Percentiles rank a stretch among this genome's conserved stretches.
Evolutionary conservation across 139 green algal species (phyloP).

Genomic region (Coelastrella sp.): DNA sequence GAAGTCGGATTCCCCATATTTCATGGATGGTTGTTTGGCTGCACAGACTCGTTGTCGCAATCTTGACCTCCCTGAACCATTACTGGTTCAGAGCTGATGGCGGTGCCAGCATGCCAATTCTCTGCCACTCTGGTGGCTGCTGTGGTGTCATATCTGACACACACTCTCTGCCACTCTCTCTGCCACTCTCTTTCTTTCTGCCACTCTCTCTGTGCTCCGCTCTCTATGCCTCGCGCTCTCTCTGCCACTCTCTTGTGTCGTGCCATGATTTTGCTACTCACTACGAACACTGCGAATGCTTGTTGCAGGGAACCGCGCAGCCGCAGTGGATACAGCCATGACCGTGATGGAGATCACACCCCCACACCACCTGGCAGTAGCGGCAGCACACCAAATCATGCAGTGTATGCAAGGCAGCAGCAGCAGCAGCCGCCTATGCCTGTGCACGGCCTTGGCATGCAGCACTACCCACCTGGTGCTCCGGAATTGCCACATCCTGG

Average conservation of each 20-base stretch:
- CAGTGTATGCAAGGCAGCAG: background rate
- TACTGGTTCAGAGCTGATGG: too few relatives aligned
- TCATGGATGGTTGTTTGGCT: background rate
- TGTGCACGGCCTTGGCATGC: background rate
- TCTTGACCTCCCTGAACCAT: too few relatives aligned
- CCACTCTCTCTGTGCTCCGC: too few relatives aligned
- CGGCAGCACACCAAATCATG: conserved; percentile 16
- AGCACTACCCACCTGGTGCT: conserved; percentile 1
- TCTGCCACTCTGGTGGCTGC: too few relatives aligned
- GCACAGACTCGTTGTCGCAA: background rate
- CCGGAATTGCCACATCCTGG: background rate
- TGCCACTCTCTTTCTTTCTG: too few relatives aligned
- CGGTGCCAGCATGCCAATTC: too few relatives aligned
- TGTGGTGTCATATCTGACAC: too few relatives aligned
- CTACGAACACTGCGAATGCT: background rate
- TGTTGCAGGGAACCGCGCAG: conserved; percentile 12
- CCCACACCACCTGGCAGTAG: background rate
- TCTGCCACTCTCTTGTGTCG: too few relatives aligned
- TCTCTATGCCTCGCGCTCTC: too few relatives aligned
- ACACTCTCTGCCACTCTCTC: too few relatives aligned
- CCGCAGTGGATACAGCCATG: conserved; percentile 25
- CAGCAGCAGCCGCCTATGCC: conserved; percentile 11
- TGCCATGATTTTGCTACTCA: background rate
- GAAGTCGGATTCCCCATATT: too few relatives aligned
- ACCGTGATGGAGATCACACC: conserved; percentile 27